phyloP scores from a whole-genome alignment of 768 basidiomycete species.

The Tricholoma matsutake region DNA sequence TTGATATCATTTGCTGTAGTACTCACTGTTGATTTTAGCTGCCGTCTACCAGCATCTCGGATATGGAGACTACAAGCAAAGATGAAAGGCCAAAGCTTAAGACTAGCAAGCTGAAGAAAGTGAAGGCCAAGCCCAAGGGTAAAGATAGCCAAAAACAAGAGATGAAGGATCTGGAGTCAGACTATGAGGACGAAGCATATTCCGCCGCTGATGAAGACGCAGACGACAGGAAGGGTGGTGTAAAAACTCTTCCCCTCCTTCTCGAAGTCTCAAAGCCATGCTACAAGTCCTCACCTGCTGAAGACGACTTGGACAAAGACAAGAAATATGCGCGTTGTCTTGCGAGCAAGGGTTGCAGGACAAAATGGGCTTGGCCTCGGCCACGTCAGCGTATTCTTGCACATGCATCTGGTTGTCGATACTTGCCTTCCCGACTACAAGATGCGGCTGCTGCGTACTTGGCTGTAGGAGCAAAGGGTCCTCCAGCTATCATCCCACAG shows the following conservation, averaged over 20 bases:
- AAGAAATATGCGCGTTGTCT: background rate
- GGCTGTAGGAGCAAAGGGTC: background rate
- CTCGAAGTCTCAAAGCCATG: background rate
- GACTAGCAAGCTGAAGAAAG: background rate
- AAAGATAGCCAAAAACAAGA: background rate
- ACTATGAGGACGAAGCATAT: background rate
- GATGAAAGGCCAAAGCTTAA: background rate
- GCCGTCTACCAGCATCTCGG: background rate
- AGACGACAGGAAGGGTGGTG: too few relatives aligned
- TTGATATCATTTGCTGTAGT: too few relatives aligned
- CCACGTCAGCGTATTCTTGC: background rate
- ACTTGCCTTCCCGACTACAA: background rate
- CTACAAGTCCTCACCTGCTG: background rate
- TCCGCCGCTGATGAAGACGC: too few relatives aligned
- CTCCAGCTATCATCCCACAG: background rate
- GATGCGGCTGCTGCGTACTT: background rate
- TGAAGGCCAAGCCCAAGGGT: background rate
- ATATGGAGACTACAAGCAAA: background rate
- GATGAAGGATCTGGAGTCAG: background rate
- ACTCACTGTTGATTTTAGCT: too few relatives aligned
- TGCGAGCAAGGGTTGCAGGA: background rate
- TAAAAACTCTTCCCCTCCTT: too few relatives aligned
- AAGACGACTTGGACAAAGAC: background rate
- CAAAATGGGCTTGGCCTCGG: background rate
- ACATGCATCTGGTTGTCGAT: background rate